Conservation (phyloP, 768 basidiomycete species). For the Saitozyma sp. region DNA sequence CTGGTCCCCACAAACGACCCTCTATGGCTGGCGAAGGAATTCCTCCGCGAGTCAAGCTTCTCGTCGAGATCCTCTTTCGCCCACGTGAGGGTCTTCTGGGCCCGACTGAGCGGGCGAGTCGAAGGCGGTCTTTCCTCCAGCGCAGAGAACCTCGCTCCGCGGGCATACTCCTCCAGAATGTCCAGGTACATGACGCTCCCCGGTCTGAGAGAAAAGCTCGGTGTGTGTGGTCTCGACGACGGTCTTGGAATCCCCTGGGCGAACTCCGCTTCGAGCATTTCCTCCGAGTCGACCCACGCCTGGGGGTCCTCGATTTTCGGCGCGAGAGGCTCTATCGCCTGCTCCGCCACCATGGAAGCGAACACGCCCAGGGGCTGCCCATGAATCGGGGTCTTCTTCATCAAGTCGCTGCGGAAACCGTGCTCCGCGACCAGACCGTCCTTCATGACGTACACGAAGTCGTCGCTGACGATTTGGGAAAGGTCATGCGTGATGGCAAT, state of each 20-base stretch:
- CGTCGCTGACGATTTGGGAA: constrained; percentile 68
- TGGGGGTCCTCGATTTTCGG: constrained; percentile 53
- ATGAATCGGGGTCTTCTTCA: constrained; percentile 52
- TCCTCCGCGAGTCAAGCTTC: constrained; percentile 1
- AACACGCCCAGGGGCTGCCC: constrained; percentile 62
- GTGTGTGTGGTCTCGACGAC: constrained; percentile 18
- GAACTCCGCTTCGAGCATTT: background rate
- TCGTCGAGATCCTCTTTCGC: constrained; percentile 19
- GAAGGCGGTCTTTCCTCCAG: background rate
- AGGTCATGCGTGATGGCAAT: constrained; percentile 96
- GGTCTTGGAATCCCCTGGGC: background rate
- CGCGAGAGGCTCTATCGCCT: constrained; percentile 55
- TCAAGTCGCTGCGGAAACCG: constrained; percentile 80
- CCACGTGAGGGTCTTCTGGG: constrained; percentile 37
- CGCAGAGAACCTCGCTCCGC: constrained; percentile 10
- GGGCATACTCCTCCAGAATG: constrained; percentile 46
- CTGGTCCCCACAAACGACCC: background rate
- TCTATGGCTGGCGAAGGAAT: too few species aligned
- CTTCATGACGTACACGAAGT: constrained; percentile 92
- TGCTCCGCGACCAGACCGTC: constrained; percentile 78
- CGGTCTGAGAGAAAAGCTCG: constrained; percentile 30
- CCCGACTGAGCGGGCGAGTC: constrained; percentile 13
- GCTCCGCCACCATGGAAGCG: constrained; percentile 64
- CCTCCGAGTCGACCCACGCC: constrained; percentile 50
- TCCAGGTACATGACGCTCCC: constrained; percentile 38